Conservation (phyloP, 192 early-diverging fungal genomes). For the Paraglomus brasilianum region DNA sequence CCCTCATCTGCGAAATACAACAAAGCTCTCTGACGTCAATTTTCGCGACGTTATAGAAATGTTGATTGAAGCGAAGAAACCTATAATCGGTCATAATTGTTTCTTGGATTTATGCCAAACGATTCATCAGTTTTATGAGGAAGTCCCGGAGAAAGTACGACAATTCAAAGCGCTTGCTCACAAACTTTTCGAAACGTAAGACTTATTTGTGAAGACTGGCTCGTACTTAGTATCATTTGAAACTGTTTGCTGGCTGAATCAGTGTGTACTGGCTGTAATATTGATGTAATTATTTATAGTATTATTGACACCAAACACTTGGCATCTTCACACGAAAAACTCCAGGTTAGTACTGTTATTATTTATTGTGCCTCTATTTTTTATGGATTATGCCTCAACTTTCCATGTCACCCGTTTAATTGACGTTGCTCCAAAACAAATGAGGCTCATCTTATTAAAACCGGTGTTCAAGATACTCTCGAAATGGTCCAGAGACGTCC, state of each 20-base stretch:
- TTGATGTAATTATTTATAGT: constrained; percentile 38
- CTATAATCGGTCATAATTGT: constrained; percentile 89
- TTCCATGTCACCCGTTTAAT: not conserved
- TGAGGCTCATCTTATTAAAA: constrained; percentile 36
- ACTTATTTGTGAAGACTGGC: not conserved
- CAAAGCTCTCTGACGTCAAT: constrained; percentile 34
- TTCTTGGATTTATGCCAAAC: constrained; percentile 85
- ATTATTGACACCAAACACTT: constrained; percentile 81
- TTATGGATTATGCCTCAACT: constrained; percentile 2
- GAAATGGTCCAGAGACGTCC: constrained; percentile 39
- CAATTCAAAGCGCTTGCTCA: constrained; percentile 67
- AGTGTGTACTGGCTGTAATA: not conserved
- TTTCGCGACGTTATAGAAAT: constrained; percentile 82
- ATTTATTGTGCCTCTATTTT: not conserved
- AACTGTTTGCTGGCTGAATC: not conserved
- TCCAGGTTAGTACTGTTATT: constrained; percentile 38
- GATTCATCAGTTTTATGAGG: constrained; percentile 68
- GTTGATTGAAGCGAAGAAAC: constrained; percentile 66
- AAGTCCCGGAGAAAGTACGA: constrained; percentile 61
- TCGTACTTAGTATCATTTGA: not conserved
- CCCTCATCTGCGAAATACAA: too few relatives aligned
- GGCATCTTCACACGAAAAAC: constrained; percentile 45
- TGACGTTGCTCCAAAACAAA: constrained; percentile 25
- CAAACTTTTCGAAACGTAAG: constrained; percentile 61
- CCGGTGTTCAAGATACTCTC: constrained; percentile 46